Evolutionary conservation across 768 basidiomycete genomes (phyloP), one percentile per base, ranked within the genome.

Genomic region (Pleurotus tuber-regium): DNA sequence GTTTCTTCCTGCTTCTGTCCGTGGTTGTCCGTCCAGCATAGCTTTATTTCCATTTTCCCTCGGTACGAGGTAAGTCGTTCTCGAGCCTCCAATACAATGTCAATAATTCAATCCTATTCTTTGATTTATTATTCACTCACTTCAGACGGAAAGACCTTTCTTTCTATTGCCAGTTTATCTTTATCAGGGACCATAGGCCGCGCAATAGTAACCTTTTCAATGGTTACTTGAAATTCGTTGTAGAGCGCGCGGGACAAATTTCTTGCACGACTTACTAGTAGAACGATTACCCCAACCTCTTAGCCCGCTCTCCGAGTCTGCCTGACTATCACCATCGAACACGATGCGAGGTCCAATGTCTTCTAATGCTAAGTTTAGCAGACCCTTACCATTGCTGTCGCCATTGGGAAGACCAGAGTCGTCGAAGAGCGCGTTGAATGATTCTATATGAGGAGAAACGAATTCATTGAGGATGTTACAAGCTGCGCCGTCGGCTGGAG

Each of bases 361-460:
- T 58, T 86, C 80, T 10, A 98, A 62, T 6, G 82, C 91, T 1
- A 92, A 70, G 43, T 82, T 83, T 6, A 99, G 65, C 8, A 98
- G 67, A 0, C 97, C 97, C 28, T 77, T 77, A 1, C 89, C 90
- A 51, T 91, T 83, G 11, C 85, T 85, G 59, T 86, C 85, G 8
- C 87, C 86, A 39, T 76, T 63, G 52, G 86, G 82, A 50, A 89
- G 66, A n/a, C 88, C 88, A 48, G 88, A 86, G 66, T 96, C 93
- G 62, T 98, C 95, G 66, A 98, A 95, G 23, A 99, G 79, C 12
- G 92, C 86, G 68, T 98, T 96, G 78, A 99, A 98, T 31, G 91
- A 93, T 66, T 98, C 89, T 55, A 98, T 82, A 65, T 98, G 95
- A 4, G 97, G 96, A 19, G 82, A 73, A 49, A 98, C 92, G 61